Conservation (phyloP, 768 basidiomycete species). For the Tylopilus subfusipes region DNA sequence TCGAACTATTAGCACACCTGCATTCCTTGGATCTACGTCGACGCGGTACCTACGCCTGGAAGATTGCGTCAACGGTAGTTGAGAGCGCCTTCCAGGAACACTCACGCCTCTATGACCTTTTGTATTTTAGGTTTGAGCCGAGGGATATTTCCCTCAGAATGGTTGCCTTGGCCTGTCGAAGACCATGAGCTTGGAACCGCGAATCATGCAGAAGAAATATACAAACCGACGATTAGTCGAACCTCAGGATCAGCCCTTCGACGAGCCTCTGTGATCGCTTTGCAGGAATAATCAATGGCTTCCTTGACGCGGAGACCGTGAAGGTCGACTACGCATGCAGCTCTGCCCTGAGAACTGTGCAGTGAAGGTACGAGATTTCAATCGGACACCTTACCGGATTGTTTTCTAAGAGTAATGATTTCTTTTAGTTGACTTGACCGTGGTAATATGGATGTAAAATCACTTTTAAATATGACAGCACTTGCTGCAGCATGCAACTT, state of each 20-base stretch:
- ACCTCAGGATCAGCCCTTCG: slow-evolving; percentile 57
- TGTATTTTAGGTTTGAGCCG: slow-evolving; percentile 91
- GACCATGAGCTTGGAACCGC: not conserved
- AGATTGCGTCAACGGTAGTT: not conserved
- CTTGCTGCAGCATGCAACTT: slow-evolving; percentile 73
- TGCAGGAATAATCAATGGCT: slow-evolving; percentile 70
- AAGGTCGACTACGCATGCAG: slow-evolving; percentile 74
- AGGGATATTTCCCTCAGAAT: too few species aligned
- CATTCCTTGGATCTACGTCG: too few species aligned
- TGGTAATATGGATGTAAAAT: slow-evolving; percentile 28
- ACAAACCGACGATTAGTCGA: slow-evolving; percentile 80
- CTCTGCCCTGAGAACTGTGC: slow-evolving; percentile 45
- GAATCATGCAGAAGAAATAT: too few species aligned
- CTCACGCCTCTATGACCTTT: slow-evolving; percentile 71
- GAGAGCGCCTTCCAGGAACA: not conserved
- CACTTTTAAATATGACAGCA: slow-evolving; percentile 72
- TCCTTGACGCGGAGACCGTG: slow-evolving; percentile 94
- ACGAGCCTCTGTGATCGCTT: slow-evolving; percentile 66
- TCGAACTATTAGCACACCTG: too few species aligned
- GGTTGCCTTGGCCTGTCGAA: slow-evolving; percentile 74
- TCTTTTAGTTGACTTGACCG: not conserved
- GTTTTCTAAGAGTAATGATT: slow-evolving; percentile 50
- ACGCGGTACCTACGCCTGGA: slow-evolving; percentile 66
- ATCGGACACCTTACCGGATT: slow-evolving; percentile 48
- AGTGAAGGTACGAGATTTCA: not conserved